phyloP scores from a whole-genome alignment of 2,329 filamentous ascomycete genomes.

The Botrytis byssoidea region DNA sequence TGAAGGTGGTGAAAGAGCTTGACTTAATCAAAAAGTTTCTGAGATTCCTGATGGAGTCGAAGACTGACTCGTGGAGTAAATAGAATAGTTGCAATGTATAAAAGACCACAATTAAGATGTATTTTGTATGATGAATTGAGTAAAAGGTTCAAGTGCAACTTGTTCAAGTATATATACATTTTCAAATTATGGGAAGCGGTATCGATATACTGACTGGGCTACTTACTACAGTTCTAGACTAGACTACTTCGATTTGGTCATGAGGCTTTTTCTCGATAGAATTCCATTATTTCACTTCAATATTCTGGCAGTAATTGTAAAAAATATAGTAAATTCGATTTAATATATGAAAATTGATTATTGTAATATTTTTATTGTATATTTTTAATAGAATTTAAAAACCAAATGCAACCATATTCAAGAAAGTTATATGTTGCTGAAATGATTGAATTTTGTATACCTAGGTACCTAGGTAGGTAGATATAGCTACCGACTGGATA shows the following conservation, averaged over 20 bases:
- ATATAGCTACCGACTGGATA: background rate
- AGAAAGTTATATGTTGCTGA: background rate
- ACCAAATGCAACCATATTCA: background rate
- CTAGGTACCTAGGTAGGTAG: no score
- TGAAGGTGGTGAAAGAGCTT: background rate
- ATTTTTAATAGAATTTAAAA: fast-evolving
- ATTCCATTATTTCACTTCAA: background rate
- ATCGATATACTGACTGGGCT: background rate
- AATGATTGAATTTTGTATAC: background rate
- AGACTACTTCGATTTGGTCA: background rate
- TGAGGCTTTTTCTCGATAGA: background rate
- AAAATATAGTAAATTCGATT: background rate
- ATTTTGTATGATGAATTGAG: no score
- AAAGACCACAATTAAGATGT: no score
- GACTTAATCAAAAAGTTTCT: background rate
- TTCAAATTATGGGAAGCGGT: no score
- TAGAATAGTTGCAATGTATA: no score
- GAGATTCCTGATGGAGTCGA: background rate
- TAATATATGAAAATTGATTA: background rate
- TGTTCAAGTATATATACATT: no score
- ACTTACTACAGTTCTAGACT: background rate
- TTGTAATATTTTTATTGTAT: background rate
- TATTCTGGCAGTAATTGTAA: background rate
- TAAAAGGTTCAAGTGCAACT: no score
- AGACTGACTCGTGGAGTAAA: background rate